These are phyloP conservation scores for Euphrasia confusa DNA, from an alignment of 257 asterid species.

Conservation along the genomic window DNA sequence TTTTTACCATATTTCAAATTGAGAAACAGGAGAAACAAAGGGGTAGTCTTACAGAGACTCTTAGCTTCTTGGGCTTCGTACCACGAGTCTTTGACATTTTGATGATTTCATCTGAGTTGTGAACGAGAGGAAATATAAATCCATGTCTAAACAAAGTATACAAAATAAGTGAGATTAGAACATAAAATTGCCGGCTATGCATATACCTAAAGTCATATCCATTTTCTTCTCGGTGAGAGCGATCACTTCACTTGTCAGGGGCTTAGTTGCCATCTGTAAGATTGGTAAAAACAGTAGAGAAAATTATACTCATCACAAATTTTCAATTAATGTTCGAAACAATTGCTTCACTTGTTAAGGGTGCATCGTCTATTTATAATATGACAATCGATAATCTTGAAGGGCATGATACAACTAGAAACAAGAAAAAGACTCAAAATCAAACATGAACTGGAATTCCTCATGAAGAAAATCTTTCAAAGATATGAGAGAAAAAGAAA, in stretches of 20 bases:
- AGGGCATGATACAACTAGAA: too few relatives aligned
- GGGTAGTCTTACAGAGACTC: slow-evolving; percentile 50
- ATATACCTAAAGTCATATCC: slow-evolving; percentile 83
- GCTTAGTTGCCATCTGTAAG: slow-evolving; percentile 70
- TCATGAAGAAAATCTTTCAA: too few relatives aligned
- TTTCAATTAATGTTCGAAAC: not conserved
- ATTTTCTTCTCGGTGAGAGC: slow-evolving; percentile 95
- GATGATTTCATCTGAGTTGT: slow-evolving; percentile 75
- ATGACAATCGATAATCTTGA: too few relatives aligned
- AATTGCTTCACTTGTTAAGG: not conserved
- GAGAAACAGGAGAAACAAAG: not conserved
- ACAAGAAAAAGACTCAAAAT: too few relatives aligned
- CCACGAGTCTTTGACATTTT: slow-evolving; percentile 63
- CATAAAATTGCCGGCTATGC: slow-evolving; percentile 8
- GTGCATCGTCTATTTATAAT: too few relatives aligned
- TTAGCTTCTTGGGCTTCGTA: slow-evolving; percentile 52
- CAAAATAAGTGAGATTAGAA: slow-evolving; percentile 10
- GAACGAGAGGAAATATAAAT: slow-evolving; percentile 13
- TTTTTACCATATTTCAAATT: not conserved
- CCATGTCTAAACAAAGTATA: not conserved
- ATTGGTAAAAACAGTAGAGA: slow-evolving; percentile 14
- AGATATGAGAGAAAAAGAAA: too few relatives aligned
- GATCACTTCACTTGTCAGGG: slow-evolving; percentile 60
- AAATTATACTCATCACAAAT: slow-evolving; percentile 7
- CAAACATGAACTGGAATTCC: too few relatives aligned